Evolutionary conservation across 768 basidiomycete genomes (phyloP), one percentile per base, ranked within the genome.

Genomic region (Calocybe indica): DNA sequence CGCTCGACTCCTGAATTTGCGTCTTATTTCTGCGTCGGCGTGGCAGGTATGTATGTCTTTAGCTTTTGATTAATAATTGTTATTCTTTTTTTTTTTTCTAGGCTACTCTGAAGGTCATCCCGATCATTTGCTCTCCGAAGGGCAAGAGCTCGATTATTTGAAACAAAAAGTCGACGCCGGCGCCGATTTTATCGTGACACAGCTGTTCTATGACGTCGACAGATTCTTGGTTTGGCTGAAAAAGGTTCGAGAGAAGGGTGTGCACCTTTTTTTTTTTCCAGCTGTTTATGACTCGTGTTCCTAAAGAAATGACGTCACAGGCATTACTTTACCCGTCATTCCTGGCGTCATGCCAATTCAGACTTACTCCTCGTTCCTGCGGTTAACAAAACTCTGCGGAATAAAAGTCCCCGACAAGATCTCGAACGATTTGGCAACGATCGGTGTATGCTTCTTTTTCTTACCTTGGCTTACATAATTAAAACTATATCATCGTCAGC

Each of bases 311-410:
- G 36, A 33, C 37, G n/a, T 3, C 1, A 38, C 58, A 94, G 96
- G 94, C 31, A 92, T 99, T 59, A 76, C 65, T 0, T 79, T 93
- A 1, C 95, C 96, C 1, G 82, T 99, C 55, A 85, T 99, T 51
- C 92, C 96, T 7, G 92, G 94, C 8, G 82, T 98, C 46, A 96
- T 98, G 93, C 95, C 96, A 0, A 92, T 99, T 47, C 96, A 98
- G 61, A 97, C 90, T 15, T 95, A 93, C 62, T 80, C 86, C 4
- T 96, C 96, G 1, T 98, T 99, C 67, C 72, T 87, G 39, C 83
- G 96, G 40, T 72, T 98, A 56, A 89, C 85, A 14, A 96, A 94
- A 62, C 73, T 99, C 38, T 94, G 91, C 52, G 87, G 88, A 12
- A 81, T 84, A 3, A 73, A 73, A 14, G 83, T 98, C 95, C 95